Base-by-base conservation (phyloP, 1,139 yeast species). In the Debaryomyces psychrophilus region DNA sequence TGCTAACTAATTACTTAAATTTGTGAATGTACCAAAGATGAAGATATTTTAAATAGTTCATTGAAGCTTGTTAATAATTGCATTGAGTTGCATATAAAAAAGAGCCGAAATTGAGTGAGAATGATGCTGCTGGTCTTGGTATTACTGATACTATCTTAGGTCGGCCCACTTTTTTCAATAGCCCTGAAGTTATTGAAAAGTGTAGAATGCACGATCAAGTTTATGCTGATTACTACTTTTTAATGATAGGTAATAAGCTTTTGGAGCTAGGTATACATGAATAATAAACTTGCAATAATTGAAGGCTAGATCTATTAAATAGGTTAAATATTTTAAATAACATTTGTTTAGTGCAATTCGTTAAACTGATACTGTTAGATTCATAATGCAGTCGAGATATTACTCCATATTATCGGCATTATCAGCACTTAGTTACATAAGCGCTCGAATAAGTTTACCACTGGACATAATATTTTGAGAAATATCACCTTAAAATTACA, bases 171-270 rank as follows among this genome's bases (percentile, higher is more conserved):
- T 28, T 28, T 28, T 12, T 12, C 3, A 28, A 28, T 28, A 28
- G 14, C 5, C 31, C 31, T 8, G 9, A 28, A 12, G 11, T 11
- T 12, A 8, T 9, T n/a, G 31, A 28, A 12, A 9, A 28, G 8
- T 9, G 23, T 6, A 39, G 45, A 25, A 46, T 51, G 7, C 52
- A 45, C 2, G 60, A 56, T 31, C 61, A 58, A 25, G 64, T 60
- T n/a, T 62, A 62, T 44, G 65, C 58, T 2, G 66, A 62, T 41
- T 62, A 60, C 43, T 62, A 61, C 44, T 61, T 59, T 46, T 46
- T 62, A 23, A 51, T 44, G 15, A 45, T 56, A 22, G 65, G 65
- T 18, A 62, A 62, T 42, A 50, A 56, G 37, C 47, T 62, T n/a
- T 41, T 62, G 7, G 61, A 61, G 25, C 14, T 28, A 2, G 31